A percentile compares a stretch with the other conserved stretches of the same genome.
Evolutionary conservation across 306 rosid genomes (phyloP).

Genomic region (Pterocarpus santalinus): DNA sequence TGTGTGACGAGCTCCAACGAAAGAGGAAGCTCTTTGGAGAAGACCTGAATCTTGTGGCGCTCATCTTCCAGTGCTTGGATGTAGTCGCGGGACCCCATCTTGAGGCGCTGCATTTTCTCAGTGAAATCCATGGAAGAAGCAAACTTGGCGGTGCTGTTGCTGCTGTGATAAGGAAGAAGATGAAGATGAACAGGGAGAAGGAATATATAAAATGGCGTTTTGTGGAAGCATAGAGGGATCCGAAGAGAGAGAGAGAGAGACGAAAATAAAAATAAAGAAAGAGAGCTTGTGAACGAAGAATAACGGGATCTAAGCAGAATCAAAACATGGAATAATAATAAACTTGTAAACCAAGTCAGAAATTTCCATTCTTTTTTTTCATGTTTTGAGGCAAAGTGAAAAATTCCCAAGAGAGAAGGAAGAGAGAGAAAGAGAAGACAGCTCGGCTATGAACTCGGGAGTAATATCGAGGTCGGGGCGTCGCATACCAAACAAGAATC

Average conservation of each 20-base stretch:
- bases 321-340: constrained; percentile 70
- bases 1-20: constrained; percentile 78
- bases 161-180: constrained; percentile 1
- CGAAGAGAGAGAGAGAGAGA: constrained; percentile 42
- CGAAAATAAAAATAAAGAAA: neutral
- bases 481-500: constrained; percentile 82
- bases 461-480: constrained; percentile 80
- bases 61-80: constrained; percentile 74
- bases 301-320: constrained; percentile 77
- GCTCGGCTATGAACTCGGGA: constrained; percentile 38
- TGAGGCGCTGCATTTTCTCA: constrained; percentile 63
- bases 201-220: constrained; percentile 49
- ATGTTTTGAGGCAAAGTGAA: neutral
- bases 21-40: constrained; percentile 85
- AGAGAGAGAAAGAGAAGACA: constrained; percentile 36
- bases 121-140: constrained; percentile 45
- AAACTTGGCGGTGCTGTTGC: neutral
- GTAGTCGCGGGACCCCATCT: constrained; percentile 60
- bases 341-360: constrained; percentile 52
- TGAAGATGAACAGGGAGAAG: neutral
- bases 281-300: constrained; percentile 52
- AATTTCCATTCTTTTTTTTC: neutral
- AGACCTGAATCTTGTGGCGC: constrained; percentile 70
- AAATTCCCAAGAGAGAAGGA: constrained; percentile 3
- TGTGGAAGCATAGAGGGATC: constrained; percentile 52